phyloP scores from a whole-genome alignment of 352 stramenopile species.

The Phytophthora palmivora region DNA sequence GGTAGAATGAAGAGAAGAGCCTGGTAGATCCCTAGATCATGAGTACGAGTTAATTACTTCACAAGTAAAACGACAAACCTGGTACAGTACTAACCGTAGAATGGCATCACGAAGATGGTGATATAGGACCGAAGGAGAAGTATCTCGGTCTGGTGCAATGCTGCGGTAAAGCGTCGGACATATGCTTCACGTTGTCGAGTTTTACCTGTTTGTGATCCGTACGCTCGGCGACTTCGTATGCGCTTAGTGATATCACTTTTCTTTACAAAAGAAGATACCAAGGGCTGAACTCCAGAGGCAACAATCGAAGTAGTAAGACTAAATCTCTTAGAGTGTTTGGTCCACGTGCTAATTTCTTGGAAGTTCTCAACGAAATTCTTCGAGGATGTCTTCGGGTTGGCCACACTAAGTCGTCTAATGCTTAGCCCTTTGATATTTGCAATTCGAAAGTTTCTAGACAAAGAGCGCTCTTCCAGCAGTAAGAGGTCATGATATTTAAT shows the following conservation, averaged over 20 bases:
- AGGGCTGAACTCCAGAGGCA: neutral
- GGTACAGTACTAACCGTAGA: neutral
- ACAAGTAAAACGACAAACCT: neutral
- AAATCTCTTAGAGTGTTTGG: too few relatives aligned
- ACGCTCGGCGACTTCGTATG: neutral
- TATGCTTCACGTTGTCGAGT: neutral
- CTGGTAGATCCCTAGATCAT: neutral
- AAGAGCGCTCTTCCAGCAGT: neutral
- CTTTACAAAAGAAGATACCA: neutral
- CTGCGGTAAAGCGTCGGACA: neutral
- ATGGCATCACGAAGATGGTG: neutral
- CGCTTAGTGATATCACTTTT: neutral
- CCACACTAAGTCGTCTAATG: neutral
- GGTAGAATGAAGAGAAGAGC: neutral
- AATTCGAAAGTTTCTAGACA: neutral
- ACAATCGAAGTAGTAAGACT: neutral
- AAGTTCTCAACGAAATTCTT: neutral
- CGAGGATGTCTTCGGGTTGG: neutral
- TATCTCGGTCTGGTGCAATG: neutral
- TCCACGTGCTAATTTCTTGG: neutral
- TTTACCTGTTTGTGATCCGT: neutral
- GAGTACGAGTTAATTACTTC: neutral
- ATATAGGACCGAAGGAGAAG: neutral
- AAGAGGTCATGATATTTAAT: slow-evolving; percentile 8
- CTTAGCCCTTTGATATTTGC: neutral